Evolutionary conservation across 2,329 filamentous ascomycete genomes (phyloP).

Genomic region (Xylaria sp.): DNA sequence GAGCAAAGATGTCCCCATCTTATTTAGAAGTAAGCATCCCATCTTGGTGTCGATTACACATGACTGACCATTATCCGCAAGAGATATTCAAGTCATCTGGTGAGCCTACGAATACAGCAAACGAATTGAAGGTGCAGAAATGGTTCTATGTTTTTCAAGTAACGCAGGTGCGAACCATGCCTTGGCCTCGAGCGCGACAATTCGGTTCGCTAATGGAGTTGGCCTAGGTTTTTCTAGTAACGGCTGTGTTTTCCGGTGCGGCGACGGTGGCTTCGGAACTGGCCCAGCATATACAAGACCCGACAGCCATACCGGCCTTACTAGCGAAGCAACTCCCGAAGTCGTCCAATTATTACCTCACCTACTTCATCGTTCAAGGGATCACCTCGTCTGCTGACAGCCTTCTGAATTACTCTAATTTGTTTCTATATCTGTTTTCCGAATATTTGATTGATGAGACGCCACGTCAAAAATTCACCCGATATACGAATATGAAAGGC

Average conservation of each 20-base stretch:
- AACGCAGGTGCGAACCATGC: conserved; percentile 46
- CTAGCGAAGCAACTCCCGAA: conserved; percentile 68
- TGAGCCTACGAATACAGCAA: conserved; percentile 69
- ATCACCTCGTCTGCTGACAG: conserved; percentile 69
- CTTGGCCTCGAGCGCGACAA: neutral
- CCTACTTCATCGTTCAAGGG: conserved; percentile 78
- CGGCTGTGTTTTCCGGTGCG: conserved; percentile 73
- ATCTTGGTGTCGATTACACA: neutral
- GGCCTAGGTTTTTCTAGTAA: conserved; percentile 82
- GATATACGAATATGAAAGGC: conserved; percentile 65
- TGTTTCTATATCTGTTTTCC: conserved; percentile 67
- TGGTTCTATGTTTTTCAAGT: conserved; percentile 83
- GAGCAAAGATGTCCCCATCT: conserved; percentile 79
- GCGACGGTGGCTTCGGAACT: conserved; percentile 39
- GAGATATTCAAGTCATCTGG: conserved; percentile 74
- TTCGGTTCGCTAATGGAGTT: neutral
- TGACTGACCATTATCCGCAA: conserved; percentile 36
- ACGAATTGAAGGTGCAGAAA: conserved; percentile 79
- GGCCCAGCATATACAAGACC: conserved; percentile 35
- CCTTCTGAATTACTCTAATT: conserved; percentile 65
- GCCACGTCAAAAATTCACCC: conserved; percentile 71
- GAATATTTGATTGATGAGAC: conserved; percentile 72
- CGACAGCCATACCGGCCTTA: conserved; percentile 49
- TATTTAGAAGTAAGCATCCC: conserved; percentile 68
- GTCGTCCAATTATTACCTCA: conserved; percentile 78